These are phyloP conservation scores for Pulveroboletus sp. DNA, from an alignment of 768 basidiomycete species.

Conservation along the genomic window DNA sequence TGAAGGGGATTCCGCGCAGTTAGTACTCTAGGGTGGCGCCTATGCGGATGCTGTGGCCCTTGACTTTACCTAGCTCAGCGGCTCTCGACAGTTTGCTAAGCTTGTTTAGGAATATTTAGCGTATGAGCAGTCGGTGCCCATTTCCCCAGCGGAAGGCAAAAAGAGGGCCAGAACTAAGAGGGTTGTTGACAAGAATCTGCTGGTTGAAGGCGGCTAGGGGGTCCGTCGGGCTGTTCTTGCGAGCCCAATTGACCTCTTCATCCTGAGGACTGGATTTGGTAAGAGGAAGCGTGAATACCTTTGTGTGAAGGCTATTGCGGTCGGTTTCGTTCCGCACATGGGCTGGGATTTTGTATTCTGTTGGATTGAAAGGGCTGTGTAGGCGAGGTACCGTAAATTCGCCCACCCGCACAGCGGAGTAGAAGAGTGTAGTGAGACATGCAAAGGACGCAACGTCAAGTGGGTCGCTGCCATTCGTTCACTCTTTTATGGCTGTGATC, in stretches of 20 bases:
- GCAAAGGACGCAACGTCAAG: background rate
- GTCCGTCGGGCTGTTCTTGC: background rate
- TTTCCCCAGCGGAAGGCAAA: rapidly evolving
- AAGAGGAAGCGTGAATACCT: background rate
- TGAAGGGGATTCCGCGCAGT: rapidly evolving
- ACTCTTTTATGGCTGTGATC: background rate
- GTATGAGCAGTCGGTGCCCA: rapidly evolving
- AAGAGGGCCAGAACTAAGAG: background rate
- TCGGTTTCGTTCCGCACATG: background rate
- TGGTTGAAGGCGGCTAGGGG: rapidly evolving
- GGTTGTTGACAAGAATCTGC: background rate
- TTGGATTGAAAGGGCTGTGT: background rate
- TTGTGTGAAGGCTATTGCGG: background rate
- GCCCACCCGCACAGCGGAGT: background rate
- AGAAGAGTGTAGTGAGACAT: background rate
- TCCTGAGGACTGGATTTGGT: background rate
- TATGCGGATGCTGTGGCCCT: background rate
- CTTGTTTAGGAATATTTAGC: no score
- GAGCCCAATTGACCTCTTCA: background rate
- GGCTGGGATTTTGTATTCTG: background rate
- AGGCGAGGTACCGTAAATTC: background rate
- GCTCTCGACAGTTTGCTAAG: no score
- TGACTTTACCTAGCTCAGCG: background rate
- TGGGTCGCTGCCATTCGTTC: rapidly evolving
- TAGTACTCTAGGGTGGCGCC: background rate